Evolutionary conservation across 345 rosid genomes (phyloP), one percentile per base, ranked within the genome.

Genomic region (Populus simonii): DNA sequence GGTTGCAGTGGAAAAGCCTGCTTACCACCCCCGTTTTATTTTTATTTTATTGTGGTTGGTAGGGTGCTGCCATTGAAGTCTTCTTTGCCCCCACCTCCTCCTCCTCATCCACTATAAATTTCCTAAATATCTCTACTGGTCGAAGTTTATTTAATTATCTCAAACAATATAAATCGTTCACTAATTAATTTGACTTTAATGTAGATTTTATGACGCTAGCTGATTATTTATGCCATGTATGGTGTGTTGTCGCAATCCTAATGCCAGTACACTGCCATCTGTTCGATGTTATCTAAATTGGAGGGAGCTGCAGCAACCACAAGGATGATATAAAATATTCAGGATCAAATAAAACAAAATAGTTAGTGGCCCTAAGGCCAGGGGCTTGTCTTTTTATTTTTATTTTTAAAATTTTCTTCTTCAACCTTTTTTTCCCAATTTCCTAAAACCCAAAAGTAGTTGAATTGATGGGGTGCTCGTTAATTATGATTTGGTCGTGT

Each of bases 11-110:
- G 79, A 69, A 33, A 53, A 23, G 11, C 25, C 79, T 76, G 3
- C 25, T 68, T 69, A 57, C 74, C 79, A 55, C 69, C 36, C 73
- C 74, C 74, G 6, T 68, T 68, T 29, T 67, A n/a, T n/a, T 66
- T 41, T 36, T 41, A 8, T 49, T 63, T 16, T 2, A 33, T 68
- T 39, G 74, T 27, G 68, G 74, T 69, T 68, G 79, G 74, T 69
- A 38, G 66, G 79, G 53, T 38, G 68, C 43, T 41, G 74, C 39
- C 66, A 25, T 39, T 27, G 1, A 33, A 15, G 67, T 23, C 23
- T 36, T 45, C 25, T 9, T 55, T 27, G 36, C 66, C 66, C 53
- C 31, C 33, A 27, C 39, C 35, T 18, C 39, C 35, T 65, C 10
- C 35, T 17, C 13, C 15, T 45, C 66, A 22, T 74, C 22, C 9